Evolutionary conservation across 1,139 yeast genomes (phyloP).

Genomic region (Pichia sp.): DNA sequence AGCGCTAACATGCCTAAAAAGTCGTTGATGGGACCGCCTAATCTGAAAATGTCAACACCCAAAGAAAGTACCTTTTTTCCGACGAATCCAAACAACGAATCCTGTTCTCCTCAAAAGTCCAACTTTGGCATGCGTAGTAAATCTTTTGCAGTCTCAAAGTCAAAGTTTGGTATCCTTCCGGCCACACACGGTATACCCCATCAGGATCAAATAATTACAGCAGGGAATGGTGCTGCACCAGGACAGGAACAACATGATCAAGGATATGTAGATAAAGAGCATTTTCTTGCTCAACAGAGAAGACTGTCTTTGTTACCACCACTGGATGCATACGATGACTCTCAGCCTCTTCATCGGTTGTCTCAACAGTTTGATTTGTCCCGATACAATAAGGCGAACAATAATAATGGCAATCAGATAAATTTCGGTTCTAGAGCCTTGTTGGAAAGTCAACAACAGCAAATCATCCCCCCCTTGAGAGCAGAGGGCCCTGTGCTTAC

Average conservation of each 20-base stretch:
- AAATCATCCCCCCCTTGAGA: constrained; percentile 40
- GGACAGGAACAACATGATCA: neutral
- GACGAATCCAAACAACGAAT: neutral
- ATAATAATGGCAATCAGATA: neutral
- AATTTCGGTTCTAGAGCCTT: neutral
- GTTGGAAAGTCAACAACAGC: constrained; percentile 20
- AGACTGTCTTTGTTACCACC: neutral
- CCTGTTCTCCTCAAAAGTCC: neutral
- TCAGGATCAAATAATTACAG: neutral
- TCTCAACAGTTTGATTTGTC: neutral
- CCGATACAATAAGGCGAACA: neutral
- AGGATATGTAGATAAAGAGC: neutral
- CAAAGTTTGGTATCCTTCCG: constrained; percentile 34
- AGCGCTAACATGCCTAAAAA: neutral
- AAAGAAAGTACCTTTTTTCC: neutral
- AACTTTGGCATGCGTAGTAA: constrained; percentile 8
- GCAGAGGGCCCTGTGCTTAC: constrained; percentile 40
- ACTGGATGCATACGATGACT: neutral
- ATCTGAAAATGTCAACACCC: constrained; percentile 3
- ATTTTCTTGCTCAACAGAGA: neutral
- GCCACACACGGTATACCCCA: constrained; percentile 45
- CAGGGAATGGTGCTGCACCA: neutral
- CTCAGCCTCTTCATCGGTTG: neutral
- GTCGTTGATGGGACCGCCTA: neutral
- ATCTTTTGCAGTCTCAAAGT: constrained; percentile 17